Base-by-base conservation (phyloP, 257 asterid species). In the Solanum microdontum region DNA sequence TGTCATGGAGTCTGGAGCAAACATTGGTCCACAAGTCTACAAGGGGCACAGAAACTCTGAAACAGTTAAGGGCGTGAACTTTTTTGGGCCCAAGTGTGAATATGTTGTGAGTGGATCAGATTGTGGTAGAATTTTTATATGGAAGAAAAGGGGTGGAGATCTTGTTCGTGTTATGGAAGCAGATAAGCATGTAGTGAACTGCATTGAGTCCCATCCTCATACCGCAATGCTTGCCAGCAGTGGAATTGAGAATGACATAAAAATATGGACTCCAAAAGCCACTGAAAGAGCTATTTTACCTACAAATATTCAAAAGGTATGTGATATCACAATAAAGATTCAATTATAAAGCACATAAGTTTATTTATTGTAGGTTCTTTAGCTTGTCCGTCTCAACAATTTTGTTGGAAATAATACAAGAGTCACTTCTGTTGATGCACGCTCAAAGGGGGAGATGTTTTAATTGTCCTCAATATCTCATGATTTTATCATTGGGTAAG, bases 61-160 rank as follows among this genome's bases (percentile, higher is more conserved):
- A 86, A 97, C 99, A 12, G 95, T 97, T 89, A 95, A 94, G 91
- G 98, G 97, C 14, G 99, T 96, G 75, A 92, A 89, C 79, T 95
- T 97, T 90, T 93, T 93, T 89, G 99, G 99, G 86, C 98, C 99
- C 23, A 97, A 87, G 86, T 90, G 94, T 69, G 99, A 97, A 84
- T 97, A 95, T 91, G 96, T 97, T 74, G 93, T 93, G 90, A 95
- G 98, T 83, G 98, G 99, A 75, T 97, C 99, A 26, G 98, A 95
- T 69, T 95, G 99, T 94, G 99, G 99, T 70, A 89, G 98, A 51
- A 95, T 97, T 87, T 97, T 94, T 90, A 93, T 97, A 86, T 97
- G 99, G 99, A 97, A 92, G 85, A 96, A 95, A 90, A 95, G 91
- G 89, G 92, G 90, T 19, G 98, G 99, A 85, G 89, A 92, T 89